Conservation (phyloP, 108 stramenopile species). For the Stephanodiscus triporus region DNA sequence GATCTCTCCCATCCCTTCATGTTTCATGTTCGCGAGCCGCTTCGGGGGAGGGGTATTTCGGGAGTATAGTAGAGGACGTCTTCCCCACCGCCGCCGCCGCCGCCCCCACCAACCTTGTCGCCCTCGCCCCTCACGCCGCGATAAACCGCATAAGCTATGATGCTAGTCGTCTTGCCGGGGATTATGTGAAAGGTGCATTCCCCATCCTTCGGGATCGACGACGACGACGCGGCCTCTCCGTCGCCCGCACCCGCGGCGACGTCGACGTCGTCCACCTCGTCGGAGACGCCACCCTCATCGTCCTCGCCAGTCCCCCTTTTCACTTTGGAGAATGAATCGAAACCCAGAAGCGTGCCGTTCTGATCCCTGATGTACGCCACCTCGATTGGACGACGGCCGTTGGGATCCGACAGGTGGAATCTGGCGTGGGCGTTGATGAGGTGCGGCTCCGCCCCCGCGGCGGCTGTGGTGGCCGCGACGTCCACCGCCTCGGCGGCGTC, state of each 20-base stretch:
- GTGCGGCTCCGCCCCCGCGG: conserved; percentile 50
- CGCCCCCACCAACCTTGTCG: conserved; percentile 19
- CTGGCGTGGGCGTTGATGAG: conserved; percentile 58
- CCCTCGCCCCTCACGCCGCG: conserved; percentile 29
- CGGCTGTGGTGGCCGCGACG: neutral
- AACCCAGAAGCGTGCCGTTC: conserved; percentile 70
- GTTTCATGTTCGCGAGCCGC: conserved; percentile 7
- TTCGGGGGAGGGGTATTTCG: conserved; percentile 24
- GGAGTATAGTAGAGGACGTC: conserved; percentile 33
- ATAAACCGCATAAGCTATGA: conserved; percentile 49
- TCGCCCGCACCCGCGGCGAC: conserved; percentile 6
- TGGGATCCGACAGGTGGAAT: conserved; percentile 40
- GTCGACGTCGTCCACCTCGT: neutral
- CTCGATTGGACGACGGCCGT: conserved; percentile 55
- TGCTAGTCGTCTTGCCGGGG: conserved; percentile 49
- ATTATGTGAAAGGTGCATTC: conserved; percentile 53
- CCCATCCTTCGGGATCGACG: conserved; percentile 19
- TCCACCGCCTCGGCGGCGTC: conserved; percentile 7
- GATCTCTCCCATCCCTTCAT: neutral
- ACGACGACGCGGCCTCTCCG: neutral
- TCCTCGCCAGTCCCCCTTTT: conserved; percentile 7
- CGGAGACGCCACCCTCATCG: neutral
- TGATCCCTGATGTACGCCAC: conserved; percentile 85
- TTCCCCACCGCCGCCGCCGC: conserved; percentile 13
- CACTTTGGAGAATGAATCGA: conserved; percentile 53